Conservation (phyloP, 495 filamentous ascomycete genomes). For the Chaetomium fimeti region DNA sequence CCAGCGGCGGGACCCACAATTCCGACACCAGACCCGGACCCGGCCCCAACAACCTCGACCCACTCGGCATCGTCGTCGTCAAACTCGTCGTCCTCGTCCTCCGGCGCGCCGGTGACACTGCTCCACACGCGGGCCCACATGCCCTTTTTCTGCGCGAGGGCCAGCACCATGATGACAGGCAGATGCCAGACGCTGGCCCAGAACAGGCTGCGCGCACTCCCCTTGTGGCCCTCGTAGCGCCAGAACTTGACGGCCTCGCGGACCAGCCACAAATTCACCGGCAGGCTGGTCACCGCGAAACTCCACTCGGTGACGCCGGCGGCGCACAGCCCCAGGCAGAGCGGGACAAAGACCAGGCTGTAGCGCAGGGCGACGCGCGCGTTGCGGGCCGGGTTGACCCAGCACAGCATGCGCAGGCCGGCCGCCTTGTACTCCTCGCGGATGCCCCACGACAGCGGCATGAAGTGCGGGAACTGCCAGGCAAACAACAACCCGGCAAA, state of each 20-base stretch:
- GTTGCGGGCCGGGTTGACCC: conserved; percentile 82
- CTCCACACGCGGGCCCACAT: conserved; percentile 84
- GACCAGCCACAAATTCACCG: conserved; percentile 85
- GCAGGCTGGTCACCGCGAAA: conserved; percentile 75
- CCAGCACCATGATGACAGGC: conserved; percentile 84
- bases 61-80: conserved; percentile 33
- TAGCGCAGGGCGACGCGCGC: conserved; percentile 84
- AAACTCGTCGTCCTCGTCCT: conserved; percentile 36
- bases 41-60: conserved; percentile 3
- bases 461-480: conserved; percentile 99
- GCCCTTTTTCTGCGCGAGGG: conserved; percentile 91
- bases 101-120: conserved; percentile 57
- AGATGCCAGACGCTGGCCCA: conserved; percentile 99
- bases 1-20: neutral
- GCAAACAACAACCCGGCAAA: conserved; percentile 81
- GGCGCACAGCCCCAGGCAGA: conserved; percentile 80
- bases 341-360: conserved; percentile 79
- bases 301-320: conserved; percentile 81
- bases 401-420: conserved; percentile 87
- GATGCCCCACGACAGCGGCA: conserved; percentile 82
- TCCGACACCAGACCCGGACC: neutral
- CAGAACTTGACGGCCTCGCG: conserved; percentile 81
- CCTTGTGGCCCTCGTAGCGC: conserved; percentile 71
- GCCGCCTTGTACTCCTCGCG: conserved; percentile 84
- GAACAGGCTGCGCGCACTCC: conserved; percentile 81